These are phyloP conservation scores for Chaetomiaceae sp. DNA, from an alignment of 2,329 filamentous ascomycete species.

Conservation along the genomic window DNA sequence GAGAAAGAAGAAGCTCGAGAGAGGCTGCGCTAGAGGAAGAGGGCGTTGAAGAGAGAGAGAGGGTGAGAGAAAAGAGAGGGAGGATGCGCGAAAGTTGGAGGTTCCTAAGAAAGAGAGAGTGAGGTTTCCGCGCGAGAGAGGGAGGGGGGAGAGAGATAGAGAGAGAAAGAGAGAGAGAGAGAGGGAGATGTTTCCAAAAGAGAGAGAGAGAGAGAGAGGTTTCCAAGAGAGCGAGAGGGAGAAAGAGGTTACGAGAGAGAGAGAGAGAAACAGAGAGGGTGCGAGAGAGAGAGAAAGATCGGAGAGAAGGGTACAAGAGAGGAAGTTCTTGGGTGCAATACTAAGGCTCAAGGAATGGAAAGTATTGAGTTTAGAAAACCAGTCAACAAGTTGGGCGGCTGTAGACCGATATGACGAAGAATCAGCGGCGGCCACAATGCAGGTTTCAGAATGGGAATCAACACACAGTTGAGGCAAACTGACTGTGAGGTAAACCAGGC, in stretches of 20 bases:
- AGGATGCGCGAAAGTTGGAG: background rate
- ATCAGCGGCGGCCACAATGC: background rate
- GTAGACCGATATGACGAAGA: background rate
- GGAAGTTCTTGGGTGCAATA: too few relatives aligned
- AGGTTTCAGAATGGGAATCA: background rate
- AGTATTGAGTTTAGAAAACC: too few relatives aligned
- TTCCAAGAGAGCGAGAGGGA: background rate
- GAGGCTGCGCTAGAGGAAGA: too few relatives aligned
- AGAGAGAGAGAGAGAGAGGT: background rate
- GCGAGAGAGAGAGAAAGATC: background rate
- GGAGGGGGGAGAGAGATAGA: background rate
- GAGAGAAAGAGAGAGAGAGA: background rate
- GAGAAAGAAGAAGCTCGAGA: too few relatives aligned
- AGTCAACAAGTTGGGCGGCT: background rate
- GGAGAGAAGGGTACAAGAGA: background rate
- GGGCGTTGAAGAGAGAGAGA: too few relatives aligned
- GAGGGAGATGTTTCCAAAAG: background rate
- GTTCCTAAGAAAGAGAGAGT: background rate
- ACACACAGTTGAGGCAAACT: slow-evolving; percentile 3
- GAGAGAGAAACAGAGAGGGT: background rate
- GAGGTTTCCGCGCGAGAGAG: background rate
- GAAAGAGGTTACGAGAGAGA: background rate
- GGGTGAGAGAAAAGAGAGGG: too few relatives aligned
- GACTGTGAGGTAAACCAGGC: slow-evolving; percentile 14
- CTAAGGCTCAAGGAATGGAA: too few relatives aligned